Conservation (phyloP, 805 yeast species). For the Candida berthetii region DNA sequence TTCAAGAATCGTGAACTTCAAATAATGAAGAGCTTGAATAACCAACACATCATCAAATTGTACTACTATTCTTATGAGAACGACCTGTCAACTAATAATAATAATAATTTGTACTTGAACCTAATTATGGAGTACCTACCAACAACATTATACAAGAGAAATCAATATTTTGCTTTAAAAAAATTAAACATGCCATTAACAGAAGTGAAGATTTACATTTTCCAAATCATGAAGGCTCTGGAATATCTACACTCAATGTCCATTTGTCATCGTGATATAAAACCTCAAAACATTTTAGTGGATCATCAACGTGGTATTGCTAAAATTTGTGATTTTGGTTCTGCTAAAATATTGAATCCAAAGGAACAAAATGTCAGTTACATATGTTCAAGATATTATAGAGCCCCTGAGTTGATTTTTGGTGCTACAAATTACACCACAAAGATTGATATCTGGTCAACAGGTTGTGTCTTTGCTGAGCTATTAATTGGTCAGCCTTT, state of each 20-base stretch:
- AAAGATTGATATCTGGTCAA: slow-evolving; percentile 95
- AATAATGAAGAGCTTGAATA: slow-evolving; percentile 86
- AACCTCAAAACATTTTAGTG: slow-evolving; percentile 83
- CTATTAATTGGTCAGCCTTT: slow-evolving; percentile 91
- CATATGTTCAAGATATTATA: slow-evolving; percentile 92
- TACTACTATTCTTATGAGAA: slow-evolving; percentile 85
- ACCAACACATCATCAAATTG: slow-evolving; percentile 82
- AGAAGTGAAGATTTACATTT: slow-evolving; percentile 82
- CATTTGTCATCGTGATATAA: slow-evolving; percentile 89
- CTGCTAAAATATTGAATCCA: slow-evolving; percentile 87
- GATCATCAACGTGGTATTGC: slow-evolving; percentile 82
- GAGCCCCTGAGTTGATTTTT: slow-evolving; percentile 97
- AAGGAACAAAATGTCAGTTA: slow-evolving; percentile 93
- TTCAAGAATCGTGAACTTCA: slow-evolving; percentile 93
- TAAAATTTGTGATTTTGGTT: slow-evolving; percentile 94
- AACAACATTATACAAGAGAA: slow-evolving; percentile 90
- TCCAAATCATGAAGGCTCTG: slow-evolving; percentile 69
- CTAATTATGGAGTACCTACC: slow-evolving; percentile 90
- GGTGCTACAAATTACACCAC: slow-evolving; percentile 97
- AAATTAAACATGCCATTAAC: slow-evolving; percentile 79
- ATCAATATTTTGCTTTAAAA: slow-evolving; percentile 75
- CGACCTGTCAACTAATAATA: slow-evolving; percentile 32
- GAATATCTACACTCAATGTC: slow-evolving; percentile 75
- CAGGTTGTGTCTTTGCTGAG: slow-evolving; percentile 98
- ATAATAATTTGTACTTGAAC: slow-evolving; percentile 73